phyloP scores from a whole-genome alignment of 805 yeast genomes.

The Candida nitratophila region DNA sequence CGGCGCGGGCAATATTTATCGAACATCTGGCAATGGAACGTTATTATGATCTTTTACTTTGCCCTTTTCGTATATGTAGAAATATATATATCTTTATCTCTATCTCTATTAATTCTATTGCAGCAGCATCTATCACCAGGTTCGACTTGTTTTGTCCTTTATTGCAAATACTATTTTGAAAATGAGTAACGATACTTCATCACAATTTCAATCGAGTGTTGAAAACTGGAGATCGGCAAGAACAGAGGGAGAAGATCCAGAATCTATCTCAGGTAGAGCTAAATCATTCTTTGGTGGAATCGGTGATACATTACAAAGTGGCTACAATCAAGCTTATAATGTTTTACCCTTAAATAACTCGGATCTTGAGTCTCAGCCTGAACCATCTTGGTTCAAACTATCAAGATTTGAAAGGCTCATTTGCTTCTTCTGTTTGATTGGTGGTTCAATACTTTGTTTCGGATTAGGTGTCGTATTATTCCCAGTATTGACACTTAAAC shows the following conservation, averaged over 20 bases:
- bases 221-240: conserved; percentile 6
- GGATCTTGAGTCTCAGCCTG: conserved; percentile 40
- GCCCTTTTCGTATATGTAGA: too few relatives aligned
- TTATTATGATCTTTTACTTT: too few relatives aligned
- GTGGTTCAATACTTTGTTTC: conserved; percentile 77
- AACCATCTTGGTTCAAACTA: conserved; percentile 71
- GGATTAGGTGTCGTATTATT: conserved; percentile 73
- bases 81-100: too few relatives aligned
- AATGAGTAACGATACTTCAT: conserved; percentile 7
- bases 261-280: conserved; percentile 11
- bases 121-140: too few relatives aligned
- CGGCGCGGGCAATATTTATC: too few relatives aligned
- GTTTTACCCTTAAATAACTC: conserved; percentile 58
- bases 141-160: too few relatives aligned
- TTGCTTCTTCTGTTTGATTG: conserved; percentile 69
- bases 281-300: conserved; percentile 13
- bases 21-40: too few relatives aligned
- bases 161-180: too few relatives aligned
- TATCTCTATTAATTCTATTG: too few relatives aligned
- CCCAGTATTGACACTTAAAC: conserved; percentile 85
- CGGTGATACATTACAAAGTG: conserved; percentile 17
- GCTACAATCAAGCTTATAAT: conserved; percentile 49
- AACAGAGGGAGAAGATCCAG: conserved; percentile 5
- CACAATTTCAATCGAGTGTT: conserved; percentile 6
- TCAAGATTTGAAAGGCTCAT: conserved; percentile 76